Conservation (phyloP, 1,284 basidiomycete genomes). For the Thelephora terrestris region DNA sequence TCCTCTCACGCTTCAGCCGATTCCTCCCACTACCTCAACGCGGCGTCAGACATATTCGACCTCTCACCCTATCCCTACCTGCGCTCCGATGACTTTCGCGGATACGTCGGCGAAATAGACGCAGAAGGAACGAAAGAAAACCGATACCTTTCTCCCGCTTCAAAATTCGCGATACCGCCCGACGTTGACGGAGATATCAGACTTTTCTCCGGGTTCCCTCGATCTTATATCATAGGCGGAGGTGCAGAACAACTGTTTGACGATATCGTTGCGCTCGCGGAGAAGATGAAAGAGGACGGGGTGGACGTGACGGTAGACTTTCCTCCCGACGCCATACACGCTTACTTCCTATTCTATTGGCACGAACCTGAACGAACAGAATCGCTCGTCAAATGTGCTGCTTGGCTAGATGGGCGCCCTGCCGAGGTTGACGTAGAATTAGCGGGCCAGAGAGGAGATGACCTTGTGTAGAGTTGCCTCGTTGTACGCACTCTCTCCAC, state of each 20-base stretch:
- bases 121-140: conserved; percentile 7
- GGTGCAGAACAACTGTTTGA: conserved; percentile 17
- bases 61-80: background rate
- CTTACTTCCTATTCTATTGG: conserved; percentile 13
- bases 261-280: conserved; percentile 11
- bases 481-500: too few relatives aligned
- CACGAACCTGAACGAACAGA: conserved; percentile 14
- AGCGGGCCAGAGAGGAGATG: too few relatives aligned
- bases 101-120: conserved; percentile 9
- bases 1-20: background rate
- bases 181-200: too few relatives aligned
- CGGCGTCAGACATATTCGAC: conserved; percentile 9
- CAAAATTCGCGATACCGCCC: conserved; percentile 6
- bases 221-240: conserved; percentile 16
- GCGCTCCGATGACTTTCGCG: background rate
- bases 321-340: conserved; percentile 11
- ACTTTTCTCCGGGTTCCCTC: conserved; percentile 16
- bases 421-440: too few relatives aligned
- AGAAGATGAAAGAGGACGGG: conserved; percentile 13
- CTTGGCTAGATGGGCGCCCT: conserved; percentile 7
- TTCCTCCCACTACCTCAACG: conserved; percentile 5
- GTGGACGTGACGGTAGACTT: conserved; percentile 8
- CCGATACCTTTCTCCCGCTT: conserved; percentile 15
- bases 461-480: too few relatives aligned
- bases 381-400: conserved; percentile 2